Base-by-base conservation (phyloP, 2,329 filamentous ascomycete genomes). In the Exophiala aquamarina region DNA sequence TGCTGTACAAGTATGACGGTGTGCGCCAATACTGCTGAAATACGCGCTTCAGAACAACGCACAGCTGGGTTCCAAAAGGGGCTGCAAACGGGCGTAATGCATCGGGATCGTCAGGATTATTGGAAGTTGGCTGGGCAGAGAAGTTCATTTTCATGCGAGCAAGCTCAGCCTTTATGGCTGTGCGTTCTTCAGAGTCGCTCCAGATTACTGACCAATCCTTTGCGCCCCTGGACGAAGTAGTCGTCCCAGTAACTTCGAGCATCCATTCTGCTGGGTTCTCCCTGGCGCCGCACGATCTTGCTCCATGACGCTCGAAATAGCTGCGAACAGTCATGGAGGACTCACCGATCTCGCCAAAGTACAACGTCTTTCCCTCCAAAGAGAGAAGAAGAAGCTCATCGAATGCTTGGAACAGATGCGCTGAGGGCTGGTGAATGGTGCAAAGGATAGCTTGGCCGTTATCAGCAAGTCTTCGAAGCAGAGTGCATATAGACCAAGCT, bases 361-460 rank as follows among this genome's bases (percentile, higher is more conserved):
- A 87, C 1, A 86, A 81, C 0, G 82, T 86, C 60, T 75, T 80
- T 1, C 83, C 84, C 29, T 83, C 83, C 46, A 71, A 75, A 7
- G 81, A 81, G 3, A 87, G 72, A 64, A 87, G 82, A 0, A 86
- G 68, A 2, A 86, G 67, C 1, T 77, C 75, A 51, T 86, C 83
- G 43, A 86, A 96, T 48, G 89, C 85, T 66, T 95, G 88, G 74
- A 96, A 95, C 42, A 96, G 77, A 78, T 95, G 90, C 26, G 91
- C 90, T 11, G 89, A 94, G n/a, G 92, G 92, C 68, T 97, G 92
- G 66, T 97, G 92, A 51, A 96, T 96, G 0, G 92, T 96, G 72
- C 90, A 95, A n/a, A 96, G 82, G 68, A 96, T 89, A 41, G 92
- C 91, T 65, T 94, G 89, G 13, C 92, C 91, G 54, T 83, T 86